phyloP scores from a whole-genome alignment of 2,329 filamentous ascomycete genomes.

The Microdochium trichocladiopsis region DNA sequence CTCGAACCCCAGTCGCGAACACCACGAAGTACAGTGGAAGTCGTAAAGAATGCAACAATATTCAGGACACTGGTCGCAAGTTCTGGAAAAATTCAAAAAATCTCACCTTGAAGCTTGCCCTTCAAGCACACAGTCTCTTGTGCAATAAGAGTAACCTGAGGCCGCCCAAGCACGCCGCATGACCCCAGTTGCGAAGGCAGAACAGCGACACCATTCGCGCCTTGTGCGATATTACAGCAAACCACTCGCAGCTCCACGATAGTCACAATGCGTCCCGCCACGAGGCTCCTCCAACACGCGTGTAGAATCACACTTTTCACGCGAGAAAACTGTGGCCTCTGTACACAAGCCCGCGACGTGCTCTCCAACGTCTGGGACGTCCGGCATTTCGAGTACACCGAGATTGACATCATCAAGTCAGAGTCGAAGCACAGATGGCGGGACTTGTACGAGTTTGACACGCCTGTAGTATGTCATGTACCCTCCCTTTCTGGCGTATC shows the following conservation, averaged over 20 bases:
- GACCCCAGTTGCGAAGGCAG: too few relatives aligned
- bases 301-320: constrained; percentile 71
- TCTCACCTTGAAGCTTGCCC: too few relatives aligned
- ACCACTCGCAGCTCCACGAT: neutral
- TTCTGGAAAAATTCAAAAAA: too few relatives aligned
- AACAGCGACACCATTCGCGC: too few relatives aligned
- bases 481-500: neutral
- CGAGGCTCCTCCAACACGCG: constrained; percentile 40
- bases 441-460: constrained; percentile 72
- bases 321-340: constrained; percentile 64
- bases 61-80: too few relatives aligned
- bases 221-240: too few relatives aligned
- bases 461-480: constrained; percentile 58
- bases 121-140: too few relatives aligned
- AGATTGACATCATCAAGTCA: constrained; percentile 62
- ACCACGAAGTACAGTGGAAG: too few relatives aligned
- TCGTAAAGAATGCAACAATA: too few relatives aligned
- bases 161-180: too few relatives aligned
- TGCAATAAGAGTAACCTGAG: too few relatives aligned
- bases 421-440: constrained; percentile 56
- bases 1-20: too few relatives aligned
- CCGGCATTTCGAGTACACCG: constrained; percentile 60
- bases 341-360: constrained; percentile 59
- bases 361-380: constrained; percentile 61
- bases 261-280: constrained; percentile 41